These are phyloP conservation scores for Diaporthe citri DNA, from an alignment of 2,329 filamentous ascomycete species.

Conservation along the genomic window DNA sequence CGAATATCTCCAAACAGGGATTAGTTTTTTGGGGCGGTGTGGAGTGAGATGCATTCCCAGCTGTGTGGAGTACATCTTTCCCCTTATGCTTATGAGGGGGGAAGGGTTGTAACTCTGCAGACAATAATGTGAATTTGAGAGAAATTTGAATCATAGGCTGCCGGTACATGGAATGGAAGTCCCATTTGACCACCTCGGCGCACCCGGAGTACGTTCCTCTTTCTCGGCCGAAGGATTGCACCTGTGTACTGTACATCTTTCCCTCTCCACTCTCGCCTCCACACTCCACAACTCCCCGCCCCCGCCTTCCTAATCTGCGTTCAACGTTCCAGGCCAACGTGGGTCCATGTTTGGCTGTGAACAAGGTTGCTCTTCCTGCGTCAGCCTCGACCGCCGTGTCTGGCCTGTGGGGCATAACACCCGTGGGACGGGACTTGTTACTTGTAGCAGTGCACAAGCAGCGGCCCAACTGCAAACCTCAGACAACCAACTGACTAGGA, in stretches of 20 bases:
- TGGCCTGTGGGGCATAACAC: too few relatives aligned
- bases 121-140: not conserved
- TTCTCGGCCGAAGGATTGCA: not conserved
- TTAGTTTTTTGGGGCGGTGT: not conserved
- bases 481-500: not conserved
- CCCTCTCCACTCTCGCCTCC: not conserved
- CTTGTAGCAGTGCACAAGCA: not conserved
- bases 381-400: not conserved
- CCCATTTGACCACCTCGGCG: too few relatives aligned
- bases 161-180: not conserved
- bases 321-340: not conserved
- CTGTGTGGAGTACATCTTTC: not conserved
- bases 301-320: not conserved
- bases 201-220: not conserved
- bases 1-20: not conserved
- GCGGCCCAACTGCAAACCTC: not conserved
- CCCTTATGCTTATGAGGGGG: not conserved
- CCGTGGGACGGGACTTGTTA: not conserved
- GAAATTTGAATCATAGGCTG: not conserved
- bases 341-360: not conserved
- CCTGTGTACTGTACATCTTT: not conserved
- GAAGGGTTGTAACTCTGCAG: not conserved
- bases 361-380: not conserved
- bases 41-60: too few relatives aligned
- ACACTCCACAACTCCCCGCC: not conserved